phyloP scores from a whole-genome alignment of 176 grass and related monocot genomes.

The Eragrostis curvula region DNA sequence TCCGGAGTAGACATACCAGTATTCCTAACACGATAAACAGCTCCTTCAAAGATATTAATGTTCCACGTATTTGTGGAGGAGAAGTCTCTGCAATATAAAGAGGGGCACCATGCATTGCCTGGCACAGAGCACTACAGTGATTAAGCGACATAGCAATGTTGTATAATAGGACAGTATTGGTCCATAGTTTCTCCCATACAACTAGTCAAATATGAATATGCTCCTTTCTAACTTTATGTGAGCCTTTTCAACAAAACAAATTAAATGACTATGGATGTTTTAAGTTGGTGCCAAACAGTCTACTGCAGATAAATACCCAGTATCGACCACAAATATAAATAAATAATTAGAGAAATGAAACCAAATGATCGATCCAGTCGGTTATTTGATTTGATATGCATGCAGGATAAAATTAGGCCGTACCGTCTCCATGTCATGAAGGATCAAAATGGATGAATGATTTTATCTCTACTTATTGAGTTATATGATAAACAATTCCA shows the following conservation, averaged over 20 bases:
- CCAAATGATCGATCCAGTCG: conserved; percentile 1
- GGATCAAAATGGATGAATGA: not conserved
- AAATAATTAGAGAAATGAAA: not conserved
- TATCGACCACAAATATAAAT: not conserved
- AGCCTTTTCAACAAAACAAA: conserved; percentile 15
- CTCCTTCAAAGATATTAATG: conserved; percentile 97
- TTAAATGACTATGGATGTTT: not conserved
- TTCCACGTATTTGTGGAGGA: conserved; percentile 91
- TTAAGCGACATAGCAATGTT: conserved; percentile 22
- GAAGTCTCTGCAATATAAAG: conserved; percentile 97
- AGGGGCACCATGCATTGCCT: conserved; percentile 97
- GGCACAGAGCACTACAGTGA: conserved; percentile 37
- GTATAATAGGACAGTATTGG: not conserved
- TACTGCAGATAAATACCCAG: not conserved
- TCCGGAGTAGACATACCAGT: conserved; percentile 57
- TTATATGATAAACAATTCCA: not conserved
- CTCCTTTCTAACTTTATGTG: not conserved
- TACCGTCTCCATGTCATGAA: not conserved
- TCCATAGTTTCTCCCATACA: conserved; percentile 5
- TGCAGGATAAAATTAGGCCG: not conserved
- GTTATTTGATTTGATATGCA: not conserved
- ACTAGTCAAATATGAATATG: conserved; percentile 14
- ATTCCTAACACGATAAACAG: conserved; percentile 97
- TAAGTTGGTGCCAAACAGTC: conserved; percentile 1
- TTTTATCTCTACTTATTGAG: conserved; percentile 9